A percentile compares a stretch with the other conserved stretches of the same genome.
Evolutionary conservation across 2,329 filamentous ascomycete genomes (phyloP).

Genomic region (Hysterium pulicare): DNA sequence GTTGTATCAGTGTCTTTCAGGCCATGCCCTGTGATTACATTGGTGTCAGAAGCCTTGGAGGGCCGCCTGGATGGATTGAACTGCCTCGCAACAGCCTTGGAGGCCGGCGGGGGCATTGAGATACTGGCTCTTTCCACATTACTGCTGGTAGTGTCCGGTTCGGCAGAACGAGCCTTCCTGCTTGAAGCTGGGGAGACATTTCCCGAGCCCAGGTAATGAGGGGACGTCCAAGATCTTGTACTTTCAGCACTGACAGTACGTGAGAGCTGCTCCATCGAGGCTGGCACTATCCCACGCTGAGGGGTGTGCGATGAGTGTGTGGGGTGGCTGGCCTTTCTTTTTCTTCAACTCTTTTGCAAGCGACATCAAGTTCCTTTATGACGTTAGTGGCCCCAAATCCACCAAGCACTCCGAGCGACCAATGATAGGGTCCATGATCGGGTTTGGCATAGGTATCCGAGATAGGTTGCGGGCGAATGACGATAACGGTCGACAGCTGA

Average conservation of each 20-base stretch:
- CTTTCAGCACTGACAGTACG: slow-evolving; percentile 38
- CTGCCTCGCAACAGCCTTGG: slow-evolving; percentile 42
- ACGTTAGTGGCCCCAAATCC: not conserved
- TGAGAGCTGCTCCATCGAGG: slow-evolving; percentile 29
- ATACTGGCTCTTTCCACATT: slow-evolving; percentile 60
- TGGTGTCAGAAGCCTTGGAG: slow-evolving; percentile 46
- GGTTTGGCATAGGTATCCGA: too few relatives aligned
- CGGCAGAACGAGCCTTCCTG: slow-evolving; percentile 58
- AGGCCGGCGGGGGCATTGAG: slow-evolving; percentile 59
- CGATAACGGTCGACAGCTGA: too few relatives aligned
- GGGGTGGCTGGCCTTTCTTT: not conserved
- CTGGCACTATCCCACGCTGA: not conserved
- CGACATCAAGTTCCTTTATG: not conserved
- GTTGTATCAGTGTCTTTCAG: slow-evolving; percentile 49
- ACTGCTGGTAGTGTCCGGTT: slow-evolving; percentile 57
- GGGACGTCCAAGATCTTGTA: slow-evolving; percentile 32
- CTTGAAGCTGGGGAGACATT: slow-evolving; percentile 34
- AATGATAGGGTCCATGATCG: too few relatives aligned
- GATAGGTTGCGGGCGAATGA: too few relatives aligned
- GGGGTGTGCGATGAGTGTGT: not conserved
- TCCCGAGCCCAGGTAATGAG: slow-evolving; percentile 48
- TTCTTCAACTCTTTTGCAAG: not conserved
- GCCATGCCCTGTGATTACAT: slow-evolving; percentile 12
- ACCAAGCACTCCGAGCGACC: too few relatives aligned
- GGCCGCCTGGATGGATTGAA: slow-evolving; percentile 37